A percentile compares a stretch with the other conserved stretches of the same genome.
phyloP scores from a whole-genome alignment of 106 monocot species.

The Acorus gramineus region DNA sequence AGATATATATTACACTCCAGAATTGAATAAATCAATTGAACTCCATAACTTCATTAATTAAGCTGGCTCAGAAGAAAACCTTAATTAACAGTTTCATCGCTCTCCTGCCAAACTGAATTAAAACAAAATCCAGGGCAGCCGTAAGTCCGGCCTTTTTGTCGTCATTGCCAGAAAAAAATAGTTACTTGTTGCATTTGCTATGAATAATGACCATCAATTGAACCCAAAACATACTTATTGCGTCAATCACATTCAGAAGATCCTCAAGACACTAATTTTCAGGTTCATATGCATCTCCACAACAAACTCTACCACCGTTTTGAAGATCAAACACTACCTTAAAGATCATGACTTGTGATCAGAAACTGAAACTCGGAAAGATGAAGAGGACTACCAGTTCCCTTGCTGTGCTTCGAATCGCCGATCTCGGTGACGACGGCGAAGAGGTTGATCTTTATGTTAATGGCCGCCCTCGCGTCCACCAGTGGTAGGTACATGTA shows the following conservation, averaged over 20 bases:
- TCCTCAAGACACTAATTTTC: too few relatives aligned
- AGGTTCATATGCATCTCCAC: too few relatives aligned
- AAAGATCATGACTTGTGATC: too few relatives aligned
- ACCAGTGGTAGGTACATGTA: conserved; percentile 31
- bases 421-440: conserved; percentile 39
- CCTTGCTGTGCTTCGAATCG: conserved; percentile 6
- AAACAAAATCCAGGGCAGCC: conserved; percentile 11
- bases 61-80: conserved; percentile 21
- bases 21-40: too few relatives aligned
- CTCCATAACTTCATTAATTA: background rate
- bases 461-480: conserved; percentile 29
- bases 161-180: conserved; percentile 15
- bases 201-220: too few relatives aligned
- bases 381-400: conserved; percentile 17
- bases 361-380: too few relatives aligned
- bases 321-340: too few relatives aligned
- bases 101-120: conserved; percentile 16
- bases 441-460: conserved; percentile 41
- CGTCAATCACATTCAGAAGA: too few relatives aligned
- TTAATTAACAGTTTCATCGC: conserved; percentile 10
- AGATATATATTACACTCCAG: too few relatives aligned
- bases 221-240: too few relatives aligned
- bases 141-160: conserved; percentile 37
- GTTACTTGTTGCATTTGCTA: background rate
- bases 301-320: too few relatives aligned